These are phyloP conservation scores for Melastoma malabathricum DNA, from an alignment of 345 rosid genomes.

Conservation along the genomic window DNA sequence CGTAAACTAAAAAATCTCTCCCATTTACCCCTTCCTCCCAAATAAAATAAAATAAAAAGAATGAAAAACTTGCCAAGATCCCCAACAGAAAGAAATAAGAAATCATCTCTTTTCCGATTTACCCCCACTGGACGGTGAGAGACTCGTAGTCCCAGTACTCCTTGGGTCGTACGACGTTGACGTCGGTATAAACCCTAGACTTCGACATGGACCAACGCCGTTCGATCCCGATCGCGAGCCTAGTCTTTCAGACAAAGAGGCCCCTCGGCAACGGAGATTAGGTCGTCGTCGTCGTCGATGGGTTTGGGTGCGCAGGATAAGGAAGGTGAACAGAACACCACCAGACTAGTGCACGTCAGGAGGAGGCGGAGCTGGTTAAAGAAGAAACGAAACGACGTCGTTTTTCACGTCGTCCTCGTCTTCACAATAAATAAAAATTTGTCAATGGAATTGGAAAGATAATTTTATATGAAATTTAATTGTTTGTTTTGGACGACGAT, in stretches of 20 bases:
- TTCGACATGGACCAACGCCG: slow-evolving; percentile 49
- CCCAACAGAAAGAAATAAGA: neutral
- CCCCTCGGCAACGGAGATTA: too few species aligned
- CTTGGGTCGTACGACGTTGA: slow-evolving; percentile 77
- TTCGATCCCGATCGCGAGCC: too few species aligned
- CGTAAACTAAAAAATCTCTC: too few species aligned
- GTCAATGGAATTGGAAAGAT: too few species aligned
- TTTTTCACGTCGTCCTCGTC: too few species aligned
- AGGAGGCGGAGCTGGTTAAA: slow-evolving; percentile 23
- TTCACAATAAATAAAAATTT: too few species aligned
- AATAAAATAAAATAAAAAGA: too few species aligned
- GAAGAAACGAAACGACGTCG: neutral
- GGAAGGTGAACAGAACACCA: slow-evolving; percentile 32
- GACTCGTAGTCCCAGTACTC: slow-evolving; percentile 56
- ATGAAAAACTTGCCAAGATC: too few species aligned
- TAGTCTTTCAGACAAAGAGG: too few species aligned
- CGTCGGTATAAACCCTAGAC: slow-evolving; percentile 71
- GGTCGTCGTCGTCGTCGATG: neutral
- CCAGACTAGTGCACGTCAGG: slow-evolving; percentile 35
- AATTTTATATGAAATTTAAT: too few species aligned
- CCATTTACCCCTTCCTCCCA: too few species aligned
- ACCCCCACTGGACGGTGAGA: slow-evolving; percentile 64
- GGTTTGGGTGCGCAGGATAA: slow-evolving; percentile 5
- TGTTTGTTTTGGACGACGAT: too few species aligned
- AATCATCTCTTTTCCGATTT: slow-evolving; percentile 1